These are phyloP conservation scores for Hawksworthiomyces lignivorus DNA, from an alignment of 2,329 filamentous ascomycete genomes.

Conservation along the genomic window DNA sequence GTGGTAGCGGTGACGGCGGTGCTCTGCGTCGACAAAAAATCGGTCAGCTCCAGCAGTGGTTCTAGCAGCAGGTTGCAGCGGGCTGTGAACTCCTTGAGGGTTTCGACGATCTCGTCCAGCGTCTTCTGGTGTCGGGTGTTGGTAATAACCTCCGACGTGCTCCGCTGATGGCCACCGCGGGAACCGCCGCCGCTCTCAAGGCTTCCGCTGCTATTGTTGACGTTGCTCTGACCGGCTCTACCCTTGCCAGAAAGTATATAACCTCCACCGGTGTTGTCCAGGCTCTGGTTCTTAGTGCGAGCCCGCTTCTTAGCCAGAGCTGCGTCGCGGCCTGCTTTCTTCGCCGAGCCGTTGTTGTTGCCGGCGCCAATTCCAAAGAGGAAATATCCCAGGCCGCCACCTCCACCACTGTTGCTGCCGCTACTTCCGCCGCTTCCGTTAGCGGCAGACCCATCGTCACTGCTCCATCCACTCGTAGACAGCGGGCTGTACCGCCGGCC, in stretches of 20 bases:
- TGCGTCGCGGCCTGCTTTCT: constrained; percentile 6
- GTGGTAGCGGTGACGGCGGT: constrained; percentile 90
- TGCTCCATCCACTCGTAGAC: constrained; percentile 70
- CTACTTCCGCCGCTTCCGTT: constrained; percentile 55
- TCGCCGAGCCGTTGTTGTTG: constrained; percentile 31
- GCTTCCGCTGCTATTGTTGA: constrained; percentile 12
- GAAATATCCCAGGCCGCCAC: constrained; percentile 15
- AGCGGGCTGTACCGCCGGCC: constrained; percentile 80
- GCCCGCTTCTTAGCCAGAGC: constrained; percentile 13
- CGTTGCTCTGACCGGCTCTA: constrained; percentile 8
- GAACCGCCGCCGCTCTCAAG: constrained; percentile 9
- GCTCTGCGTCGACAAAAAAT: constrained; percentile 85
- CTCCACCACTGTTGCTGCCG: not conserved
- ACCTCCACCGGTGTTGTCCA: constrained; percentile 18
- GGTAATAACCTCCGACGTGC: constrained; percentile 40
- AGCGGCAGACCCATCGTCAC: constrained; percentile 34
- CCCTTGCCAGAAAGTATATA: constrained; percentile 5
- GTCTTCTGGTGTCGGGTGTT: constrained; percentile 82
- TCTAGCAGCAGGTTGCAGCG: constrained; percentile 89
- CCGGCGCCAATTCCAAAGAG: constrained; percentile 74
- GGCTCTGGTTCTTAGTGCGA: constrained; percentile 20
- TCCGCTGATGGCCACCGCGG: constrained; percentile 30
- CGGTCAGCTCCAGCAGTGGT: constrained; percentile 78
- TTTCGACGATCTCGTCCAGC: constrained; percentile 94
- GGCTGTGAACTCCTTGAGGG: constrained; percentile 79